phyloP scores from a whole-genome alignment of 2,329 filamentous ascomycete species.

The Neocatenulostroma microsporum region DNA sequence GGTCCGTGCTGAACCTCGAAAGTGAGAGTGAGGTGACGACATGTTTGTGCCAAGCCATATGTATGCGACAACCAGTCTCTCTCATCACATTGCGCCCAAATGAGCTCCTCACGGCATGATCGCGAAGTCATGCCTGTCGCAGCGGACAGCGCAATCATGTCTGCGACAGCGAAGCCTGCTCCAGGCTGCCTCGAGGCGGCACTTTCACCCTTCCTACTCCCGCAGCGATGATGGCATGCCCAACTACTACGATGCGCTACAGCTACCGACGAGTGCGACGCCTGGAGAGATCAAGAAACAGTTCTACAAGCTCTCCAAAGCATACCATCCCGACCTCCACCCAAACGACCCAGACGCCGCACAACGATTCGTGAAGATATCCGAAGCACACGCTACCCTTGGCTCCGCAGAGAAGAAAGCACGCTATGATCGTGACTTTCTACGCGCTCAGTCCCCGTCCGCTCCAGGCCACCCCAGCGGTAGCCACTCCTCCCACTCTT shows the following conservation, averaged over 20 bases:
- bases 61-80: too few relatives aligned
- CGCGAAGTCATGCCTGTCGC: slow-evolving; percentile 21
- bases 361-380: slow-evolving; percentile 52
- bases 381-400: slow-evolving; percentile 30
- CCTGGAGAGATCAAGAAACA: slow-evolving; percentile 73
- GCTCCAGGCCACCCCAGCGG: slow-evolving; percentile 44
- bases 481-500: slow-evolving; percentile 45
- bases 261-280: slow-evolving; percentile 62
- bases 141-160: slow-evolving; percentile 20
- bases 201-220: slow-evolving; percentile 16
- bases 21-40: too few relatives aligned
- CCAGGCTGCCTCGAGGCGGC: slow-evolving; percentile 7
- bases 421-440: slow-evolving; percentile 68
- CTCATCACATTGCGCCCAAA: too few relatives aligned
- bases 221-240: slow-evolving; percentile 21
- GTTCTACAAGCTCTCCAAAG: slow-evolving; percentile 88
- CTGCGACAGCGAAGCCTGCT: slow-evolving; percentile 1
- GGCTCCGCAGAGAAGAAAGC: slow-evolving; percentile 61
- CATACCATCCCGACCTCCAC: slow-evolving; percentile 89
- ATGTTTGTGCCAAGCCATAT: too few relatives aligned
- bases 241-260: slow-evolving; percentile 77
- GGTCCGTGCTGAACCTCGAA: too few relatives aligned
- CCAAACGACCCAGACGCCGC: slow-evolving; percentile 63
- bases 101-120: slow-evolving; percentile 23
- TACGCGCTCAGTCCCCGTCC: slow-evolving; percentile 30